Conservation (phyloP, 2,329 filamentous ascomycete genomes). For the Fusarium gaditjirri region DNA sequence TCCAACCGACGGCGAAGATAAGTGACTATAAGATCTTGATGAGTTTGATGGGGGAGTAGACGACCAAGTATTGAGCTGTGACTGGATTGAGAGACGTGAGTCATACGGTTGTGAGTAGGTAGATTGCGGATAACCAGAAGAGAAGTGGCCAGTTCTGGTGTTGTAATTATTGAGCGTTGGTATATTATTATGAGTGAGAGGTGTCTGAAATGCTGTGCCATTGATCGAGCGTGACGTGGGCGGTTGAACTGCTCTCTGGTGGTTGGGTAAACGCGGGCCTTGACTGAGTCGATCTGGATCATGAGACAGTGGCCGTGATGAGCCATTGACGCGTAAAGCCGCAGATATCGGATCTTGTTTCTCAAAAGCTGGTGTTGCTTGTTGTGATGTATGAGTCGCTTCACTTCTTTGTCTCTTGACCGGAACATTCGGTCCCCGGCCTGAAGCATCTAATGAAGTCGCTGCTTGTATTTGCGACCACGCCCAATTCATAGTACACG, state of each 20-base stretch:
- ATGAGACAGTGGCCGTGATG: not conserved
- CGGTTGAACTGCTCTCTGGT: not conserved
- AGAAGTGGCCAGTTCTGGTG: not conserved
- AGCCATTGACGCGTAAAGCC: not conserved
- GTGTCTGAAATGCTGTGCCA: not conserved
- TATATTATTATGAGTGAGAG: slow-evolving; percentile 1
- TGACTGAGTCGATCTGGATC: not conserved
- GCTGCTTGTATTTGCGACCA: slow-evolving; percentile 26
- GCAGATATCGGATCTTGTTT: not conserved
- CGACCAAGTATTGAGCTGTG: slow-evolving; percentile 10
- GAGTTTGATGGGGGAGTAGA: not conserved
- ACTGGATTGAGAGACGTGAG: not conserved
- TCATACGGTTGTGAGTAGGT: slow-evolving; percentile 6
- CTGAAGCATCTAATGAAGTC: slow-evolving; percentile 18
- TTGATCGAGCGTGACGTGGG: not conserved
- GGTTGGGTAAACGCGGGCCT: not conserved
- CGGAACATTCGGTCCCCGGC: not conserved
- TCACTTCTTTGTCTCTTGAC: slow-evolving; percentile 17
- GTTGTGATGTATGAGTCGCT: not conserved
- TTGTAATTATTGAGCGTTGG: not conserved
- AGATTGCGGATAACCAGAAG: slow-evolving; percentile 1
- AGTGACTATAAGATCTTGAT: not conserved
- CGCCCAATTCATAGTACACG: slow-evolving; percentile 45
- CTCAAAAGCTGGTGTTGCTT: not conserved
- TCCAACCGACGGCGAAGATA: not conserved